Evolutionary conservation across 352 stramenopile genomes (phyloP).

Genomic region (Globisporangium yorkense): DNA sequence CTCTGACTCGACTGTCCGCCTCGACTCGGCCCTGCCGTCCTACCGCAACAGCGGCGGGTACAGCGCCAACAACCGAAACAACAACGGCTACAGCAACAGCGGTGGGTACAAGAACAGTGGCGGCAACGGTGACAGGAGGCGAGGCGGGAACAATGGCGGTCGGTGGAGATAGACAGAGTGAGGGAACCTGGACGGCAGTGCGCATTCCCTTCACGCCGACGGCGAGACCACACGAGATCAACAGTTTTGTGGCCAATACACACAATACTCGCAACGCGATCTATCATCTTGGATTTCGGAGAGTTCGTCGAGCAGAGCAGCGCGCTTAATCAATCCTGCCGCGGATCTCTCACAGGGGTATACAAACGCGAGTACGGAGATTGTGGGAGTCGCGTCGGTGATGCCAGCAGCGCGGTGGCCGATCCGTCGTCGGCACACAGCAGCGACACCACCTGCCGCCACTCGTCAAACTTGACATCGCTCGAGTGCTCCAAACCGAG

Average conservation of each 20-base stretch:
- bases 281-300: background rate
- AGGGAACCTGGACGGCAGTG: background rate
- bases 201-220: background rate
- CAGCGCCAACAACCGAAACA: slow-evolving; percentile 8
- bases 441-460: slow-evolving; percentile 85
- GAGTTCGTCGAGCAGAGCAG: background rate
- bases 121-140: slow-evolving; percentile 9
- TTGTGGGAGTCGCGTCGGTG: slow-evolving; percentile 40
- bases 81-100: slow-evolving; percentile 3
- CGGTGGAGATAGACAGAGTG: slow-evolving; percentile 12
- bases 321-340: slow-evolving; percentile 4
- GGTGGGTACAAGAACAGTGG: slow-evolving; percentile 15
- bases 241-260: background rate
- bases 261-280: slow-evolving; percentile 1
- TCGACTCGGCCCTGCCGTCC: slow-evolving; percentile 12
- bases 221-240: background rate
- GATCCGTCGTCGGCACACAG: slow-evolving; percentile 92
- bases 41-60: slow-evolving; percentile 9
- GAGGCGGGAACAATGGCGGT: slow-evolving; percentile 9
- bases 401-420: slow-evolving; percentile 65
- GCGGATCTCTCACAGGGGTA: slow-evolving; percentile 6
- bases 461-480: slow-evolving; percentile 93
- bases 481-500: slow-evolving; percentile 94
- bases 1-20: slow-evolving; percentile 7
- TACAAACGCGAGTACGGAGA: slow-evolving; percentile 72